phyloP scores from a whole-genome alignment of 2,329 filamentous ascomycete genomes.

The Colletotrichum navitas region DNA sequence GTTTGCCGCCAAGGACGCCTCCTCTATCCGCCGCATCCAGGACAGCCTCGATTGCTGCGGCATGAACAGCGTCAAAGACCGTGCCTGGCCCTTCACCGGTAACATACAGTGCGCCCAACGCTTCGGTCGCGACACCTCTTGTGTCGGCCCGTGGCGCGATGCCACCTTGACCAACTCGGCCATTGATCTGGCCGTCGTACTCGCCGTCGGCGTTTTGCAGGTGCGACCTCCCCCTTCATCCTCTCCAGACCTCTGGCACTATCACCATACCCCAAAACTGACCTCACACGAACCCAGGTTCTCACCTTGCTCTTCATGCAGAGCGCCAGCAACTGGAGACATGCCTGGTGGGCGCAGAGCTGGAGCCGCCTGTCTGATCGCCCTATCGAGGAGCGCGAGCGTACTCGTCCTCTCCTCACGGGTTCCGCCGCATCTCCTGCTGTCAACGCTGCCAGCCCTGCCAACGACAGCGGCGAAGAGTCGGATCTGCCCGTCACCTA shows the following conservation, averaged over 20 bases:
- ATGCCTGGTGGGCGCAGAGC: constrained; percentile 42
- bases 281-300: constrained; percentile 6
- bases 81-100: constrained; percentile 70
- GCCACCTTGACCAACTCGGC: constrained; percentile 66
- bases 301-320: constrained; percentile 34
- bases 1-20: constrained; percentile 63
- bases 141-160: constrained; percentile 67
- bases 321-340: constrained; percentile 40
- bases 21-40: constrained; percentile 70
- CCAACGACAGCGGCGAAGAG: constrained; percentile 36
- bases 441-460: not conserved
- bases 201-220: constrained; percentile 68
- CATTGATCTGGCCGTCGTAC: constrained; percentile 66
- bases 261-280: not conserved
- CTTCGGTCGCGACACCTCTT: constrained; percentile 61
- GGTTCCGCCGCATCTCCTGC: constrained; percentile 3
- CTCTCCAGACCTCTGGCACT: not conserved
- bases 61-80: constrained; percentile 67
- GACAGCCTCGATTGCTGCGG: constrained; percentile 77
- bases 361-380: constrained; percentile 35
- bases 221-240: constrained; percentile 51
- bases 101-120: constrained; percentile 57
- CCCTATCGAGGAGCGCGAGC: constrained; percentile 33
- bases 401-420: constrained; percentile 32
- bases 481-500: constrained; percentile 35